Evolutionary conservation across 768 basidiomycete species (phyloP).

Genomic region (Lentinula guzmanii): DNA sequence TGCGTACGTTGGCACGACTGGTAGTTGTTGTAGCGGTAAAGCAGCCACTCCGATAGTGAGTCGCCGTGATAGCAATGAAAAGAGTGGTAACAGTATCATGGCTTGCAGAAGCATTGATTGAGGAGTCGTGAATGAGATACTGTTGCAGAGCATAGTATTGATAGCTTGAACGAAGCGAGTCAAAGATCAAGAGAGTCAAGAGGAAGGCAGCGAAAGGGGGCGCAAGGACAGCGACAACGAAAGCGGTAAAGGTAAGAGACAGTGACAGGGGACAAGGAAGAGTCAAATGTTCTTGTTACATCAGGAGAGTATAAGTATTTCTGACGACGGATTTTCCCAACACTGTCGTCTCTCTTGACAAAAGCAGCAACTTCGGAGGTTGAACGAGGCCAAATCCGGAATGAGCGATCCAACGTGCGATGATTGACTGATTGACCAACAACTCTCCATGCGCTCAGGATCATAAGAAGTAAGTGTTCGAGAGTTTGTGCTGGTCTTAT

Average conservation of each 20-base stretch:
- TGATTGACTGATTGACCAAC: background rate
- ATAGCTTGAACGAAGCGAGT: background rate
- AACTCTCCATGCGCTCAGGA: background rate
- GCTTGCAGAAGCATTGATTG: background rate
- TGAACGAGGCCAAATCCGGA: background rate
- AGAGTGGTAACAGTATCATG: background rate
- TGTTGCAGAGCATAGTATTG: background rate
- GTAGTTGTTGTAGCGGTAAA: background rate
- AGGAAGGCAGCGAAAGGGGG: background rate
- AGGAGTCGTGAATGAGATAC: background rate
- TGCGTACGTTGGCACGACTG: background rate
- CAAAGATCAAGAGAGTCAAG: background rate
- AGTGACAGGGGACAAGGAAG: background rate
- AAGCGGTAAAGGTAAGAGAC: background rate
- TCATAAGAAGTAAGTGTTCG: background rate
- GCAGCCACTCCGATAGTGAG: background rate
- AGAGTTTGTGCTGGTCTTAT: background rate
- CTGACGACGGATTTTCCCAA: background rate
- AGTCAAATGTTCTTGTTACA: background rate
- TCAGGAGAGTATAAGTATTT: background rate
- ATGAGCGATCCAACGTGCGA: background rate
- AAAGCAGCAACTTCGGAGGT: background rate
- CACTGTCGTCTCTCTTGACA: background rate
- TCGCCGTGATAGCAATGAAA: background rate
- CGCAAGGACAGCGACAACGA: background rate